These are phyloP conservation scores for Teratosphaeria viscida DNA, from an alignment of 2,329 filamentous ascomycete genomes.

Conservation along the genomic window DNA sequence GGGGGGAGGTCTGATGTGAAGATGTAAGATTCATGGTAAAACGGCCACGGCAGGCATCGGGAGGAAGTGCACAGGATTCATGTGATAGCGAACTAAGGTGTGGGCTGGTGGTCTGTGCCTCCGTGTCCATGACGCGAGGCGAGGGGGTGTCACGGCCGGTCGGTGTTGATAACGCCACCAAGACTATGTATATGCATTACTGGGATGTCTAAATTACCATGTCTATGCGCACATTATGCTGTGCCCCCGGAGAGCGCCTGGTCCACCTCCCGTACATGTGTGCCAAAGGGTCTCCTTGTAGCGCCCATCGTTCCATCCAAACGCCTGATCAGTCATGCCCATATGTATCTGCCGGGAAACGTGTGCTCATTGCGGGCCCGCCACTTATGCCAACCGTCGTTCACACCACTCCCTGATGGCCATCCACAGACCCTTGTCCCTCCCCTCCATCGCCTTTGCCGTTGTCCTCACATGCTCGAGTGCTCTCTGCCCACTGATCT, in stretches of 20 bases:
- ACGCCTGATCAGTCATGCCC: not conserved
- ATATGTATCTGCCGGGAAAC: not conserved
- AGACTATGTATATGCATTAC: not conserved
- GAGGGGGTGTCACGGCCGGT: not conserved
- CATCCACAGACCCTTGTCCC: slow-evolving; percentile 21
- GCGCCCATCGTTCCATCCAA: not conserved
- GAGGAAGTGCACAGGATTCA: not conserved
- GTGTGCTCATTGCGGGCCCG: not conserved
- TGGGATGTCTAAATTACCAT: not conserved
- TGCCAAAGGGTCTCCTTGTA: not conserved
- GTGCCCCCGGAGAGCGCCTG: not conserved
- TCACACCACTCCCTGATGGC: slow-evolving; percentile 19
- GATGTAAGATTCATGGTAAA: not conserved
- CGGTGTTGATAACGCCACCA: not conserved
- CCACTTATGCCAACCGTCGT: slow-evolving; percentile 12
- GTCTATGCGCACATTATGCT: not conserved
- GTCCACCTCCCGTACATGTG: not conserved
- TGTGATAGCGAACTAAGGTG: not conserved
- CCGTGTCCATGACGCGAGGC: not conserved
- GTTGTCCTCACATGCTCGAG: slow-evolving; percentile 25
- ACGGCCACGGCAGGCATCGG: not conserved
- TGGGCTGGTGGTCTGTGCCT: not conserved
- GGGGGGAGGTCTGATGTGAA: not conserved
- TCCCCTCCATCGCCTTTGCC: slow-evolving; percentile 12
- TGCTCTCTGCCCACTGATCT: slow-evolving; percentile 40